Conservation (phyloP, 441 rosid genomes). For the Brassica hybrid region DNA sequence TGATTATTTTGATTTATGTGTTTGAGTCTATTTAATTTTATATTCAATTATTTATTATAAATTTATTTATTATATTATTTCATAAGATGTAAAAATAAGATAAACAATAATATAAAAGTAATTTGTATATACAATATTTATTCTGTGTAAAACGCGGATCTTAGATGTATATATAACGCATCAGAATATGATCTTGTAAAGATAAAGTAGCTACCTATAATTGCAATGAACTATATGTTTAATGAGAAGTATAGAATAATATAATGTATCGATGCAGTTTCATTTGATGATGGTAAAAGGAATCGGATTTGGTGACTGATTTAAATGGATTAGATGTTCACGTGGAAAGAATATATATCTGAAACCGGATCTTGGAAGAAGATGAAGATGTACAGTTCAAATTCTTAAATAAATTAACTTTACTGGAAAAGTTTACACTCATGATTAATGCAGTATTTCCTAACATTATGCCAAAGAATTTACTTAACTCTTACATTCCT, state of each 20-base stretch:
- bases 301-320: conserved; percentile 22
- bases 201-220: neutral
- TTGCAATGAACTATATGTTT: neutral
- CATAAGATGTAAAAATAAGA: too few relatives aligned
- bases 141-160: too few relatives aligned
- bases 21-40: too few relatives aligned
- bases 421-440: conserved; percentile 1
- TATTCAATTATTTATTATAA: too few relatives aligned
- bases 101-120: too few relatives aligned
- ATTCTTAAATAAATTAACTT: conserved; percentile 22
- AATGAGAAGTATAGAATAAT: conserved; percentile 10
- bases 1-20: too few relatives aligned
- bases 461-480: neutral
- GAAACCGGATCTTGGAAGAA: conserved; percentile 20
- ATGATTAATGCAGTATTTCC: neutral
- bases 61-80: too few relatives aligned
- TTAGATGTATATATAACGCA: neutral
- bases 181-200: neutral
- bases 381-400: neutral
- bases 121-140: too few relatives aligned
- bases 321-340: conserved; percentile 36
- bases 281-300: conserved; percentile 6
- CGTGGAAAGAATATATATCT: conserved; percentile 25
- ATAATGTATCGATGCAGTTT: conserved; percentile 7
- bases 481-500: neutral